Evolutionary conservation across 176 grass and related monocot species (phyloP).

Genomic region (Eremochloa ophiuroides): DNA sequence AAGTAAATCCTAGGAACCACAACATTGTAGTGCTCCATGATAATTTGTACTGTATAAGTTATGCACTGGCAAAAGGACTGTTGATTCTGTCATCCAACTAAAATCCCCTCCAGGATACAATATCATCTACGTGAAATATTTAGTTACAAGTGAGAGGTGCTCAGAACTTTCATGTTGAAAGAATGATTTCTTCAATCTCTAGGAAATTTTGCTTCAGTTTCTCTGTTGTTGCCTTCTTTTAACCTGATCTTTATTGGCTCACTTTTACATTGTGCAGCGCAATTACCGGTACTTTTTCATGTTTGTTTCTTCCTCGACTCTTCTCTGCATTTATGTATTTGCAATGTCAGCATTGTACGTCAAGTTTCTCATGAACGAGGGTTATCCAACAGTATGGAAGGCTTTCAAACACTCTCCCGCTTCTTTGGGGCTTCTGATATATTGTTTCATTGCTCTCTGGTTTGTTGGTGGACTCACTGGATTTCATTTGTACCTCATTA

Average conservation of each 20-base stretch:
- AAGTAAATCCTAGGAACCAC: constrained; percentile 10
- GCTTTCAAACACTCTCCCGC: constrained; percentile 86
- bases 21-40: background rate
- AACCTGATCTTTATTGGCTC: constrained; percentile 25
- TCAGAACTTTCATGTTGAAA: constrained; percentile 7
- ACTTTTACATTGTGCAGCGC: constrained; percentile 60
- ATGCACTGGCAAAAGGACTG: background rate
- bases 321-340: constrained; percentile 97
- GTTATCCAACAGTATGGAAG: constrained; percentile 96
- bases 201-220: constrained; percentile 7
- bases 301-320: constrained; percentile 86
- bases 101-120: background rate
- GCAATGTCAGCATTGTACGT: constrained; percentile 89
- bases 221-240: background rate
- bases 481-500: constrained; percentile 93
- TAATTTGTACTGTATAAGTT: constrained; percentile 10
- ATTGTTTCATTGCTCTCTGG: constrained; percentile 92
- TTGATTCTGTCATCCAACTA: background rate
- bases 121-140: background rate
- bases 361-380: constrained; percentile 81
- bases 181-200: constrained; percentile 6
- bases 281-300: constrained; percentile 97
- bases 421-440: constrained; percentile 82
- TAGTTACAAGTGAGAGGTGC: background rate
- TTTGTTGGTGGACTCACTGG: constrained; percentile 97